phyloP scores from a whole-genome alignment of 768 basidiomycete species.

The Rhodotorula babjevae region DNA sequence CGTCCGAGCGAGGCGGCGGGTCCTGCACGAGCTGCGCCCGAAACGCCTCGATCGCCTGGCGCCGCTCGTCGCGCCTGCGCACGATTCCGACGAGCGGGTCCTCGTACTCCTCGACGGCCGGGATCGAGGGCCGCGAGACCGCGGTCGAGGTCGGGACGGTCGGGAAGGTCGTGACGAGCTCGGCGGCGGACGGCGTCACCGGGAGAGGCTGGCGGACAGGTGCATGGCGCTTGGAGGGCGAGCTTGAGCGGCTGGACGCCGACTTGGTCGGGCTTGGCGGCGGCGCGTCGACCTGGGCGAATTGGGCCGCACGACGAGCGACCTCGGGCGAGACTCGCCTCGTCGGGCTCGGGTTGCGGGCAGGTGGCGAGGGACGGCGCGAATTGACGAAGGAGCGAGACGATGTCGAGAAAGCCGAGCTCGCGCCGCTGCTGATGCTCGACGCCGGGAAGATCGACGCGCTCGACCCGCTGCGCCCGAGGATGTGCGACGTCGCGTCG shows the following conservation, averaged over 20 bases:
- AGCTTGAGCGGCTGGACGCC: not conserved
- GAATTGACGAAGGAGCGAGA: not conserved
- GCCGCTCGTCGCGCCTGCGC: not conserved
- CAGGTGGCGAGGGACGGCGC: not conserved
- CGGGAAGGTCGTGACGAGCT: not conserved
- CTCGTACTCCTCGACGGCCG: not conserved
- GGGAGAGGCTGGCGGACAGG: not conserved
- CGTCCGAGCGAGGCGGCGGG: not conserved
- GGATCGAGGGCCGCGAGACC: too few relatives aligned
- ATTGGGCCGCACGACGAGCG: not conserved
- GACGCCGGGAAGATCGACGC: constrained; percentile 10
- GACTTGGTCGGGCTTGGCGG: not conserved
- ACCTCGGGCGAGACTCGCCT: constrained; percentile 22
- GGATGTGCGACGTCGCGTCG: constrained; percentile 18
- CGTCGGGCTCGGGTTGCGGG: not conserved
- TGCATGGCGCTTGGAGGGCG: not conserved
- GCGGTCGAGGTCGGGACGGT: not conserved
- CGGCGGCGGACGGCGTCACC: not conserved
- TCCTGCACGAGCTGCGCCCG: not conserved
- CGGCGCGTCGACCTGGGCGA: not conserved
- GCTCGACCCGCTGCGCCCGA: constrained; percentile 5
- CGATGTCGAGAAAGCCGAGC: not conserved
- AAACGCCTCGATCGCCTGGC: constrained; percentile 6
- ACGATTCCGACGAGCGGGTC: constrained; percentile 5
- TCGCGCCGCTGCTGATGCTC: not conserved